Percentiles rank a stretch among this genome's conserved stretches.
Conservation (phyloP, 2,329 filamentous ascomycete genomes). For the Aspergillus sp. region DNA sequence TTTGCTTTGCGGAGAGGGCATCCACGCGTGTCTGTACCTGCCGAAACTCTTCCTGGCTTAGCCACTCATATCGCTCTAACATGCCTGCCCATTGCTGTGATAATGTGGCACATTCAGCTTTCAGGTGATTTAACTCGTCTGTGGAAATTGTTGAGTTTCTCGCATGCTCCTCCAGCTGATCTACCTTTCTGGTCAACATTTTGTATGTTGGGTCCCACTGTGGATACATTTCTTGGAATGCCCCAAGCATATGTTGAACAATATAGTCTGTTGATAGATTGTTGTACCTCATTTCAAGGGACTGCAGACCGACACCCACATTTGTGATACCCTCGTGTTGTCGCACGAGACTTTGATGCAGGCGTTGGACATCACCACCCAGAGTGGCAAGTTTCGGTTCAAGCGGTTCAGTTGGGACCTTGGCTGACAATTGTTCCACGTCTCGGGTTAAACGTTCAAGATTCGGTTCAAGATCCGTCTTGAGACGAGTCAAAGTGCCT, state of each 20-base stretch:
- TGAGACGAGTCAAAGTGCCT: slow-evolving; percentile 5
- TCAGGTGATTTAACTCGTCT: slow-evolving; percentile 15
- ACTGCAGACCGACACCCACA: slow-evolving; percentile 34
- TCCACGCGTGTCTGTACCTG: slow-evolving; percentile 12
- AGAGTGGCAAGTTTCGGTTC: slow-evolving; percentile 7
- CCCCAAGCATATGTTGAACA: slow-evolving; percentile 38
- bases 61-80: slow-evolving; percentile 8
- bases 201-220: slow-evolving; percentile 13
- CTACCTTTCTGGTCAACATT: slow-evolving; percentile 20
- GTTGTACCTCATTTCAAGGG: slow-evolving; percentile 55
- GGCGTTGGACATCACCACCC: background rate
- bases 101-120: slow-evolving; percentile 4
- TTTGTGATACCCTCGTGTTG: slow-evolving; percentile 18
- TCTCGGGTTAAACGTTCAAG: background rate
- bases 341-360: background rate
- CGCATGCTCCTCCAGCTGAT: slow-evolving; percentile 14
- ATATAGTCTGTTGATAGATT: slow-evolving; percentile 51
- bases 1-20: slow-evolving; percentile 13
- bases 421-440: background rate
- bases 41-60: slow-evolving; percentile 16
- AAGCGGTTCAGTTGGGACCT: background rate
- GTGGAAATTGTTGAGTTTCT: background rate
- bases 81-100: slow-evolving; percentile 13
- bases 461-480: background rate
- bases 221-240: slow-evolving; percentile 44